Evolutionary conservation across 1,284 basidiomycete genomes (phyloP).

Genomic region (Meripilus lineatus): DNA sequence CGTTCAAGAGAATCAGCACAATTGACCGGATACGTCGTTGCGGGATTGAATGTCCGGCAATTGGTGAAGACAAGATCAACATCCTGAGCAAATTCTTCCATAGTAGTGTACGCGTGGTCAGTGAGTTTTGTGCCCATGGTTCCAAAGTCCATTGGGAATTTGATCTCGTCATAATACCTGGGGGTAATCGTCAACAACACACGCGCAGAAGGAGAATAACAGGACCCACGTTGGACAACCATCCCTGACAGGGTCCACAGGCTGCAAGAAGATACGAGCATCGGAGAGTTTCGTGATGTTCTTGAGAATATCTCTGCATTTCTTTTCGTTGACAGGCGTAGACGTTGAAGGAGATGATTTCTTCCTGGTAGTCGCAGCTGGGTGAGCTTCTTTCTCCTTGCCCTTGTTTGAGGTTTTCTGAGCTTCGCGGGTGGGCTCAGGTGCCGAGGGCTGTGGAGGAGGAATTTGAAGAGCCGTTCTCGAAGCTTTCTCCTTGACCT

Average conservation of each 20-base stretch:
- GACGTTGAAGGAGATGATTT: slow-evolving; percentile 19
- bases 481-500: slow-evolving; percentile 13
- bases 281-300: slow-evolving; percentile 64
- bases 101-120: slow-evolving; percentile 63
- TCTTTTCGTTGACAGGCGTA: slow-evolving; percentile 69
- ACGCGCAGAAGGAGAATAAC: not conserved
- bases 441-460: slow-evolving; percentile 11
- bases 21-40: slow-evolving; percentile 68
- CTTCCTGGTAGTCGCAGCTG: slow-evolving; percentile 14
- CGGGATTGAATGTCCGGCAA: slow-evolving; percentile 86
- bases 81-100: slow-evolving; percentile 82
- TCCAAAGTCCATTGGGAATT: slow-evolving; percentile 91
- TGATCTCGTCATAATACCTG: slow-evolving; percentile 92
- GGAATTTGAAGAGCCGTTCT: slow-evolving; percentile 8
- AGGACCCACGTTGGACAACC: slow-evolving; percentile 80
- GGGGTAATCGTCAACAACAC: slow-evolving; percentile 4
- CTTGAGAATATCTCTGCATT: slow-evolving; percentile 73
- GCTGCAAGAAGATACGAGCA: slow-evolving; percentile 73
- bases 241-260: slow-evolving; percentile 82
- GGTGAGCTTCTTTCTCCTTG: slow-evolving; percentile 52
- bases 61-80: slow-evolving; percentile 85
- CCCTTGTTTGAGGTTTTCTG: slow-evolving; percentile 48
- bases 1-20: slow-evolving; percentile 75
- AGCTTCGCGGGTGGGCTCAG: slow-evolving; percentile 11
- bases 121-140: slow-evolving; percentile 78